These are phyloP conservation scores for Spongospora subterranea DNA, from an alignment of 208 protist species.

Conservation along the genomic window DNA sequence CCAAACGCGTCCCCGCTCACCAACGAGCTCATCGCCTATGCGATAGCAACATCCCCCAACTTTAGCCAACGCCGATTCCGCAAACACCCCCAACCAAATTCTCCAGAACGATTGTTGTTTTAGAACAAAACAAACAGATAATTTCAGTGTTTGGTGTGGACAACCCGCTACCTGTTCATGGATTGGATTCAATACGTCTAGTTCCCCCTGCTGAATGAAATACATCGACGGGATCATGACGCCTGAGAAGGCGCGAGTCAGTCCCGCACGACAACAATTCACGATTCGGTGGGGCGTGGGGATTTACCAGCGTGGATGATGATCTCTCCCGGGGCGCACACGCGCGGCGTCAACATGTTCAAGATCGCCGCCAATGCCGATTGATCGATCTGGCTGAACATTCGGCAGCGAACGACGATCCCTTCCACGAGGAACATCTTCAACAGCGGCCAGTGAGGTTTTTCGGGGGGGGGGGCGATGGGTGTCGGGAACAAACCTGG, in stretches of 20 bases:
- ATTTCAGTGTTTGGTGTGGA: not conserved
- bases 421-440: constrained; percentile 22
- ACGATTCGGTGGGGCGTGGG: not conserved
- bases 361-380: not conserved
- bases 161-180: not conserved
- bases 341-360: constrained; percentile 43
- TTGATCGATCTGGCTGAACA: constrained; percentile 36
- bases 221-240: not conserved
- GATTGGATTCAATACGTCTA: not conserved
- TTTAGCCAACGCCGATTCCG: too few species aligned
- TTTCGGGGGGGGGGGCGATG: not conserved
- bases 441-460: not conserved
- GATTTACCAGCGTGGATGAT: constrained; percentile 2
- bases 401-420: constrained; percentile 32
- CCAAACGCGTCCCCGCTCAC: constrained; percentile 25
- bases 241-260: not conserved
- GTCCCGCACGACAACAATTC: not conserved
- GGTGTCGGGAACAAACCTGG: not conserved
- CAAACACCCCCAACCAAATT: too few species aligned
- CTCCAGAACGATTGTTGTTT: too few species aligned
- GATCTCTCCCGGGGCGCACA: constrained; percentile 3
- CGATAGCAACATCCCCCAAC: too few species aligned
- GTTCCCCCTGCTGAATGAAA: constrained; percentile 55
- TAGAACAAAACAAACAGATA: too few species aligned
- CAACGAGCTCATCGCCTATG: constrained; percentile 25